Evolutionary conservation across 2,329 filamentous ascomycete genomes (phyloP), one percentile per base, ranked within the genome.

Genomic region (Clonostachys rhizophaga): DNA sequence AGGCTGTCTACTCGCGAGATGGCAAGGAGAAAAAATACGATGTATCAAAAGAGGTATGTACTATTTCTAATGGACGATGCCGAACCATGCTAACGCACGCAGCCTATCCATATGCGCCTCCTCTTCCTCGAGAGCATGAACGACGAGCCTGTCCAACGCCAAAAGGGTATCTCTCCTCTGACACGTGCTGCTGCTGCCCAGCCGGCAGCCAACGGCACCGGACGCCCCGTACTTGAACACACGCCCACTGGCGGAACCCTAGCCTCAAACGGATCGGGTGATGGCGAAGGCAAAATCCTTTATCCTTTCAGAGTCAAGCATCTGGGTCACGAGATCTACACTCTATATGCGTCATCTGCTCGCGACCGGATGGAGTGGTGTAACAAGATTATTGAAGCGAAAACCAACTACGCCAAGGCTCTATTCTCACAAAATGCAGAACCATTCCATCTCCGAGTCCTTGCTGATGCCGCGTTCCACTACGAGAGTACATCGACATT

Each of bases 241-340:
- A 74, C 77, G 24, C 77, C 78, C 37, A 91, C 89, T 0, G 78
- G 71, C 50, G 81, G 80, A 5, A 91, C 89, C 5, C 71, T 82
- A 8, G 72, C 70, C 33, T 83, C 84, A 3, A 61, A 69, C 14
- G 39, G 39, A 46, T 59, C 59, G 12, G 53, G 61, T 16, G 69
- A 62, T 34, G 81, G 78, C 42, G 89, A 95, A 54, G 85, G 89
- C 60, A 89, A 86, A 63, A 87, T 94, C 42, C 69, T 99, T 56
- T 99, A 91, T 62, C 94, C 95, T 0, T 99, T 99, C 81, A 85
- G 85, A 54, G 83, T 99, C 62, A 96, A 96, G 70, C 94, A 99
- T 69, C 79, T 99, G 17, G 94, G 95, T 12, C 89, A 95, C 43
- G 91, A 96, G 55, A 85, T 89, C 1, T 97, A 96, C 64, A 96